Base-by-base conservation (phyloP, 2,329 filamentous ascomycete genomes). In the Aulographum hederae region DNA sequence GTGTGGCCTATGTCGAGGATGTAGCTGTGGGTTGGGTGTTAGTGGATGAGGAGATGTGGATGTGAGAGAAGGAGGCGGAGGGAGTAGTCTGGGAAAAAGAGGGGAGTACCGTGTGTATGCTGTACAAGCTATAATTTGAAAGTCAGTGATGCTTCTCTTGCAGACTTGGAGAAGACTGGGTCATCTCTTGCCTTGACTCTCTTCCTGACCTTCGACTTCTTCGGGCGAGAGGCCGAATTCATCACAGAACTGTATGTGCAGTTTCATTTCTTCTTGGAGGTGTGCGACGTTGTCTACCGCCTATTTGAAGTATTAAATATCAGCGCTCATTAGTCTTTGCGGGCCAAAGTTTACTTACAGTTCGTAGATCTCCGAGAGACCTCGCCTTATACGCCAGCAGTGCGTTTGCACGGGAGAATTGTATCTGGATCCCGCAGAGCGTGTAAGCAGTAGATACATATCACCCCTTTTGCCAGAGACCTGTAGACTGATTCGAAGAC, bases 1-100 rank as follows among this genome's bases (percentile, higher is more conserved):
- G 78, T 82, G 43, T 82, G 73, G 5, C 86, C 86, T 14, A 93
- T 65, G 45, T 95, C 86, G 33, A 94, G 71, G 17, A 93, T 76
- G 50, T 86, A 93, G 48, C 78, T 63, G 35, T 18, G 10, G 3
- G 29, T 10, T 11, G 10, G 27, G 10, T 14, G 14, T 8, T 11
- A 18, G 28, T 17, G 28, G 34, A 25, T 37, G 19, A n/a, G 6
- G 15, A 6, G 6, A 25, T 23, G 19, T 11, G n/a, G n/a, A n/a
- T n/a, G n/a, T 8, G 19, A 15, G 8, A 6, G 11, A 21, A 31
- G 8, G 13, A 6, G 11, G 15, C 21, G 6, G 13, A 6, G 11
- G 11, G 11, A 11, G 6, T 23, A 31, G 11, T 8, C 17, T 14
- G 13, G 3, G 11, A 29, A n/a, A n/a, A n/a, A n/a, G n/a, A n/a